Evolutionary conservation across 371 early-diverging fungal genomes (phyloP).

Genomic region (Zopfochytrium polystomum): DNA sequence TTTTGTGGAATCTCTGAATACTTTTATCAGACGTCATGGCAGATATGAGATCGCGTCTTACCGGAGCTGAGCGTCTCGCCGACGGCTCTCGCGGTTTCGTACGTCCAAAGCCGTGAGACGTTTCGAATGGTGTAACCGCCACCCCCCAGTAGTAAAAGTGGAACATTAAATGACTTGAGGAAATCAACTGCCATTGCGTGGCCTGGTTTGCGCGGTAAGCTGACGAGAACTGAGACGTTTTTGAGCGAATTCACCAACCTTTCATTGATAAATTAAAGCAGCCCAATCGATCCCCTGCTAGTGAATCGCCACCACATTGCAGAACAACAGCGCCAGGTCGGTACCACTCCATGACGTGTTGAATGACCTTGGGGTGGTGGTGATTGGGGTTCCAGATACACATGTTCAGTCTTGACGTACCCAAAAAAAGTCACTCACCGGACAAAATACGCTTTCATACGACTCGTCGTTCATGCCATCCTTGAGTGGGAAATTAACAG

Average conservation of each 20-base stretch:
- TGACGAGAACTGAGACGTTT: constrained; percentile 50
- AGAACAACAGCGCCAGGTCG: constrained; percentile 95
- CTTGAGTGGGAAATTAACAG: constrained; percentile 96
- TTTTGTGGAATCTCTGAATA: constrained; percentile 81
- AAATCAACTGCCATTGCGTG: constrained; percentile 93
- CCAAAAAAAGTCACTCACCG: no score
- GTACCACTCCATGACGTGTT: constrained; percentile 89
- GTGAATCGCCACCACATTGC: constrained; percentile 99
- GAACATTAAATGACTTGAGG: constrained; percentile 88
- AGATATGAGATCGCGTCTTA: not conserved
- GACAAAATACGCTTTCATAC: constrained; percentile 61
- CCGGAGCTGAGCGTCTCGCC: constrained; percentile 62
- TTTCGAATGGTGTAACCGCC: constrained; percentile 99
- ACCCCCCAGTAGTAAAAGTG: constrained; percentile 94
- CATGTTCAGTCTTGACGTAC: no score
- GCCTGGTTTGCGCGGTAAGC: no score
- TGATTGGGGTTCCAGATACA: no score
- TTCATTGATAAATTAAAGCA: constrained; percentile 96
- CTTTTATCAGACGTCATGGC: not conserved
- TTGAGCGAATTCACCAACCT: no score
- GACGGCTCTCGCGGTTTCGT: constrained; percentile 93
- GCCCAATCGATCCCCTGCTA: constrained; percentile 97
- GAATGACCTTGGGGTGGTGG: constrained; percentile 64
- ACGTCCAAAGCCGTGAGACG: constrained; percentile 98
- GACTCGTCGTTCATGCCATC: constrained; percentile 97